phyloP scores from a whole-genome alignment of 306 rosid species.

The Vigna trinervia region DNA sequence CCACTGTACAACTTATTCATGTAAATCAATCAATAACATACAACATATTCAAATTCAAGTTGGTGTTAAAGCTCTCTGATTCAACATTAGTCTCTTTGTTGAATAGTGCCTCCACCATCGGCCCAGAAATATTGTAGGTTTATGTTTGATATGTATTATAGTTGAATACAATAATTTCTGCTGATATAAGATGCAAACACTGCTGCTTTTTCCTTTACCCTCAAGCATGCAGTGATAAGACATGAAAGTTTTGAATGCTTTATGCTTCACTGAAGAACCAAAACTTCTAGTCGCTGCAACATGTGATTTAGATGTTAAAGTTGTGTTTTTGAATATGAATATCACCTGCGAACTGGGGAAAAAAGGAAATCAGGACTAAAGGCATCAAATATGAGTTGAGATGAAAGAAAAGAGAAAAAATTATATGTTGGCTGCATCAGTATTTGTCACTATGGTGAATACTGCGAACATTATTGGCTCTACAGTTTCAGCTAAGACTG shows the following conservation, averaged over 20 bases:
- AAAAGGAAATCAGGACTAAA: neutral
- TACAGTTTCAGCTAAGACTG: neutral
- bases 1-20: neutral
- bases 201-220: conserved; percentile 28
- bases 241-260: conserved; percentile 23
- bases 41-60: neutral
- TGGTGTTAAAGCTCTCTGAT: neutral
- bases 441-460: conserved; percentile 2
- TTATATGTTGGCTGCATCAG: conserved; percentile 4
- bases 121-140: neutral
- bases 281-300: conserved; percentile 7
- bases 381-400: neutral
- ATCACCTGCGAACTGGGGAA: neutral
- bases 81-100: neutral
- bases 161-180: neutral
- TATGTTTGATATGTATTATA: neutral
- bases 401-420: conserved; percentile 22
- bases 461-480: conserved; percentile 1
- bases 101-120: neutral
- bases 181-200: conserved; percentile 12
- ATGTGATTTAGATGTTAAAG: conserved; percentile 33
- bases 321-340: conserved; percentile 26
- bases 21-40: neutral
- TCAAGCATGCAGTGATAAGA: conserved; percentile 3
- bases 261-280: conserved; percentile 22